Evolutionary conservation across 2,329 filamentous ascomycete species (phyloP), one percentile per base, ranked within the genome.

Genomic region (Cytospora paraplurivora): DNA sequence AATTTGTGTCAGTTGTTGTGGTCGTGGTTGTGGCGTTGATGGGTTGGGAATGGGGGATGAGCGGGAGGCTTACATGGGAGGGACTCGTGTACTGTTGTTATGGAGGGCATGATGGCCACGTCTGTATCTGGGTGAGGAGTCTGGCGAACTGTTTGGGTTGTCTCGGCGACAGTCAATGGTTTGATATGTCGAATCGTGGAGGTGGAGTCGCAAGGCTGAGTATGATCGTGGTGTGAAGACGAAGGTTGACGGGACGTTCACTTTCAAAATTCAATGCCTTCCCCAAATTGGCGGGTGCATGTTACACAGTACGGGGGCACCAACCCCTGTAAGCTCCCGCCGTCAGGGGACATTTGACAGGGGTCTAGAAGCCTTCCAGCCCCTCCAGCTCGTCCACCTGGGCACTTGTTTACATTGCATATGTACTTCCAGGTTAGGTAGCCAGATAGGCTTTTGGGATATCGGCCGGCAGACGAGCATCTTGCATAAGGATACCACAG

Each of bases 61-160:
- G 67, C 60, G 65, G n/a, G 58, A 56, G 34, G 66, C 85, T 69
- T 84, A 93, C 91, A 94, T 56, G 91, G 91, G 27, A 96, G 86
- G 27, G 90, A 92, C 73, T 95, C 91, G 77, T 93, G 89, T 66
- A 88, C 84, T 74, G 86, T 85, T 67, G 85, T 85, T 67, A 88
- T 86, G 65, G 89, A 81, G 67, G 89, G 84, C 88, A 91, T 90
- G 67, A 72, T 78, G 69, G 66, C 10, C 3, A n/a, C 11, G 8
- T 12, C 7, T 47, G n/a, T 8, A 10, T 47, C n/a, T 47, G n/a
- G 1, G 17, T 19, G 11, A 4, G n/a, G 10, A 47, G n/a, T 10
- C 12, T 47, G n/a, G n/a, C 44, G 11, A 47, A 21, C 21, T 47
- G 4, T 27, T 27, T n/a, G 7, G 11, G n/a, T 47, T 47, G 2